Percentiles rank a stretch among this genome's conserved stretches.
Evolutionary conservation across 2,329 filamentous ascomycete genomes (phyloP).

Genomic region (Delphinella strobiligena): DNA sequence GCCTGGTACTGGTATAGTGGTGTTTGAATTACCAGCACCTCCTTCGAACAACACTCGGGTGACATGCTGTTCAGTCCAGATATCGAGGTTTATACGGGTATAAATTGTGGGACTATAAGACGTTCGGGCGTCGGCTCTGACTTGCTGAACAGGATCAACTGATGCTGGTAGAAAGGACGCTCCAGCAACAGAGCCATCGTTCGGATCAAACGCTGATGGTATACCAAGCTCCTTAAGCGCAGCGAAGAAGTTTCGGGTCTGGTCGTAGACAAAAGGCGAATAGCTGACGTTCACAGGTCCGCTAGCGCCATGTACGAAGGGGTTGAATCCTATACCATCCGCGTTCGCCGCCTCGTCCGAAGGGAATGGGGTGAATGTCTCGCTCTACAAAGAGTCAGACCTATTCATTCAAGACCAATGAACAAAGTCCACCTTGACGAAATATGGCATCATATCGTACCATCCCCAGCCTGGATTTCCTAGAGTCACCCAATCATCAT

Average conservation of each 20-base stretch:
- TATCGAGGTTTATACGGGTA: conserved; percentile 23
- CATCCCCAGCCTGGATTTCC: conserved; percentile 50
- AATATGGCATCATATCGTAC: conserved; percentile 31
- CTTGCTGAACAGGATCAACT: conserved; percentile 24
- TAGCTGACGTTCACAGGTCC: conserved; percentile 42
- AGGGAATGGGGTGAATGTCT: conserved; percentile 20
- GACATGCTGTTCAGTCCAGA: conserved; percentile 24
- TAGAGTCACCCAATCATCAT: conserved; percentile 45
- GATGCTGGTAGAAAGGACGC: conserved; percentile 26
- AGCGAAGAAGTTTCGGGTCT: conserved; percentile 23
- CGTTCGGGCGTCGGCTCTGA: conserved; percentile 28
- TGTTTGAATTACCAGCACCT: conserved; percentile 9
- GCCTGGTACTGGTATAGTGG: conserved; percentile 7
- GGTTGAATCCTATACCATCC: conserved; percentile 28
- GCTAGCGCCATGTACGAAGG: conserved; percentile 27
- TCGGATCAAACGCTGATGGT: conserved; percentile 24
- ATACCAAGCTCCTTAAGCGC: conserved; percentile 27
- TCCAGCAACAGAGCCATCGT: conserved; percentile 24
- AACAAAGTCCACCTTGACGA: conserved; percentile 20
- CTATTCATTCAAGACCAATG: too few relatives aligned
- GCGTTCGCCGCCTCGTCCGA: conserved; percentile 21
- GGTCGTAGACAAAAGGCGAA: conserved; percentile 26
- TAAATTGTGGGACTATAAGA: conserved; percentile 26
- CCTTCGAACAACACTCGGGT: conserved; percentile 22
- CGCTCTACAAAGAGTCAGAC: conserved; percentile 9